Conservation (phyloP, 495 filamentous ascomycete genomes). For the Hypoxylon trugodes region DNA sequence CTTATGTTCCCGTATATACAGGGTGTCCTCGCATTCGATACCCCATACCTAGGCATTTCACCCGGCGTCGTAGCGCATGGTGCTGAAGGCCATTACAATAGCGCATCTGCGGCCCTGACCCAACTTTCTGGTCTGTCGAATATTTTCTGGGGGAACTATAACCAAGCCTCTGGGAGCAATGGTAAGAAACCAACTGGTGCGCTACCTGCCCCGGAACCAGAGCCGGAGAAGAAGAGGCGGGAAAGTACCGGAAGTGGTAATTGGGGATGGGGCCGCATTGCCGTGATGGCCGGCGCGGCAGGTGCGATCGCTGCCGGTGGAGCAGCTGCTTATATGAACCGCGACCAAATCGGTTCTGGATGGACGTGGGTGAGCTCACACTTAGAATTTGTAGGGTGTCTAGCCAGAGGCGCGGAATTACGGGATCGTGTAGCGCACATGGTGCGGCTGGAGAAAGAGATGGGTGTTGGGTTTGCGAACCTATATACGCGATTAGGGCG, state of each 20-base stretch:
- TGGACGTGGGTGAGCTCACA: slow-evolving; percentile 86
- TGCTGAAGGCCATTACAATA: slow-evolving; percentile 84
- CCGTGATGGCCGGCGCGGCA: slow-evolving; percentile 82
- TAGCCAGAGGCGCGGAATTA: slow-evolving; percentile 80
- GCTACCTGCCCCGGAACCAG: slow-evolving; percentile 43
- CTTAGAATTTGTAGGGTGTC: slow-evolving; percentile 92
- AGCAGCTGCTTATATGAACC: slow-evolving; percentile 84
- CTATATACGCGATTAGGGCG: slow-evolving; percentile 85
- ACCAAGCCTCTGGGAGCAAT: slow-evolving; percentile 41
- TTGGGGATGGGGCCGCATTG: slow-evolving; percentile 80
- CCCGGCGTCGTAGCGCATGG: slow-evolving; percentile 89
- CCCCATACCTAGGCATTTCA: slow-evolving; percentile 89
- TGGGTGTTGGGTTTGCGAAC: slow-evolving; percentile 75
- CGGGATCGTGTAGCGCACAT: slow-evolving; percentile 69
- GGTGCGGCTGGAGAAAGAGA: slow-evolving; percentile 61
- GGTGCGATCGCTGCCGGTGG: slow-evolving; percentile 85
- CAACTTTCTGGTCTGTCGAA: slow-evolving; percentile 69
- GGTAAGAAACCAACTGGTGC: slow-evolving; percentile 42
- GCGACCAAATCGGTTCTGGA: slow-evolving; percentile 76
- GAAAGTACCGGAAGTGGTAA: slow-evolving; percentile 64
- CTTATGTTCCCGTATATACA: slow-evolving; percentile 78
- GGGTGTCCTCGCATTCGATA: slow-evolving; percentile 93
- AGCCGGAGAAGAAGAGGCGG: slow-evolving; percentile 46
- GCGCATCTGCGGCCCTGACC: slow-evolving; percentile 72
- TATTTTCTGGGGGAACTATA: slow-evolving; percentile 65